phyloP scores from a whole-genome alignment of 768 basidiomycete genomes.

The Hygrophoropsis aurantiaca region DNA sequence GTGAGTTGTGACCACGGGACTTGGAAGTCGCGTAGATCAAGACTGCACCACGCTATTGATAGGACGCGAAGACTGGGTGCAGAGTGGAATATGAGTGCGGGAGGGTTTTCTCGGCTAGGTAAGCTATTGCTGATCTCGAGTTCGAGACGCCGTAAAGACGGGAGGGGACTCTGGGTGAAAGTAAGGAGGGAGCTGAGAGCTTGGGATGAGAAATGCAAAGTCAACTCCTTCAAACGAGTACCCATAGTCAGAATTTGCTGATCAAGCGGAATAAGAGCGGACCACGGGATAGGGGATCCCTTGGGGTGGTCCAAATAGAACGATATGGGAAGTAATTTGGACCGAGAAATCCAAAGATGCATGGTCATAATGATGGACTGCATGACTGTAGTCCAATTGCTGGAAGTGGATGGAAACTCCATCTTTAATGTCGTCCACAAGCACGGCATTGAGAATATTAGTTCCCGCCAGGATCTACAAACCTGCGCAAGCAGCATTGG shows the following conservation, averaged over 20 bases:
- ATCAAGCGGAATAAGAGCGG: constrained; percentile 28
- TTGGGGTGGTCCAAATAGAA: constrained; percentile 20
- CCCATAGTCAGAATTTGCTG: constrained; percentile 25
- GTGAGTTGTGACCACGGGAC: constrained; percentile 28
- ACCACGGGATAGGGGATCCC: constrained; percentile 21
- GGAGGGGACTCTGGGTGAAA: constrained; percentile 23
- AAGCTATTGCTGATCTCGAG: constrained; percentile 24
- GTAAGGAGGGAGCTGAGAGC: constrained; percentile 26
- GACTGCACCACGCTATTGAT: constrained; percentile 24
- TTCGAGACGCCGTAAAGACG: constrained; percentile 23
- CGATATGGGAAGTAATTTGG: constrained; percentile 28
- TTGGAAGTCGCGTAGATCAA: constrained; percentile 25
- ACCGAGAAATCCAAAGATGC: constrained; percentile 30
- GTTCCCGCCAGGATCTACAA: constrained; percentile 30
- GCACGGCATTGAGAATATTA: constrained; percentile 25
- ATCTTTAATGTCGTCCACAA: constrained; percentile 23
- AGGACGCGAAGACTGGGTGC: constrained; percentile 27
- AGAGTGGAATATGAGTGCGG: constrained; percentile 21
- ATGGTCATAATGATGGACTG: constrained; percentile 24
- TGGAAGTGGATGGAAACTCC: constrained; percentile 18
- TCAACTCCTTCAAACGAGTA: constrained; percentile 17
- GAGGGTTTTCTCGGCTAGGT: constrained; percentile 22
- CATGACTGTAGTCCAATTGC: constrained; percentile 24
- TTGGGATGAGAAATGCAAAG: constrained; percentile 19
- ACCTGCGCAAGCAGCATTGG: constrained; percentile 28